Conservation (phyloP, 495 filamentous ascomycete genomes). For the Astrocystis sublimbata region DNA sequence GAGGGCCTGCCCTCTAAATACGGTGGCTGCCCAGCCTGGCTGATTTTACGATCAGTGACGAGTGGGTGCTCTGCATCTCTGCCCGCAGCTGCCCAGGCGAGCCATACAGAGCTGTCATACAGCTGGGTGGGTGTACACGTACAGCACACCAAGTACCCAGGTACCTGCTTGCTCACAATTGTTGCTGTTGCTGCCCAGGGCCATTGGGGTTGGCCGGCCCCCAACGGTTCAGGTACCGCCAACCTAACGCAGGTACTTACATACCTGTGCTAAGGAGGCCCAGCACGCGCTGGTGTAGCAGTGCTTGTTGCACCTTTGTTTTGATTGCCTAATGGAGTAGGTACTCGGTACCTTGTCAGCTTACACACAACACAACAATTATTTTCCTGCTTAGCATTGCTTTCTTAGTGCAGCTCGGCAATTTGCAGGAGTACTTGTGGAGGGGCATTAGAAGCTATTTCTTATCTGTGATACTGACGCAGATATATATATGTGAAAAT, state of each 20-base stretch:
- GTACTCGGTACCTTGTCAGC: background rate
- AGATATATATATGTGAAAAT: too few relatives aligned
- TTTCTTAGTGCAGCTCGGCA: too few relatives aligned
- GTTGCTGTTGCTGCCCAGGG: background rate
- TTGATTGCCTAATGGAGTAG: background rate
- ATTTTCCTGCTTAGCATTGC: background rate
- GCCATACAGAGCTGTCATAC: too few relatives aligned
- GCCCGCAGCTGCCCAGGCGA: slow-evolving; percentile 18
- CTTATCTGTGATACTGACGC: too few relatives aligned
- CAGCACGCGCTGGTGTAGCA: background rate
- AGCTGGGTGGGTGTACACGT: too few relatives aligned
- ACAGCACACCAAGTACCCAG: slow-evolving; percentile 4
- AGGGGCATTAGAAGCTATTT: background rate
- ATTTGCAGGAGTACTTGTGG: background rate
- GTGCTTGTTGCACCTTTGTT: background rate
- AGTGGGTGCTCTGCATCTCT: slow-evolving; percentile 14
- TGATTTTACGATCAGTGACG: slow-evolving; percentile 36
- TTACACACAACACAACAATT: background rate
- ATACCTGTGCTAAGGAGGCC: background rate
- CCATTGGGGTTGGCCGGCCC: slow-evolving; percentile 7
- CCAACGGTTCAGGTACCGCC: slow-evolving; percentile 9
- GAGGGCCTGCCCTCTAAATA: slow-evolving; percentile 38
- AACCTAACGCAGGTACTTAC: background rate
- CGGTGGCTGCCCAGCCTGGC: slow-evolving; percentile 28
- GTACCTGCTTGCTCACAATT: slow-evolving; percentile 1